Conservation (phyloP, 768 basidiomycete species). For the Amanita fuliginea region DNA sequence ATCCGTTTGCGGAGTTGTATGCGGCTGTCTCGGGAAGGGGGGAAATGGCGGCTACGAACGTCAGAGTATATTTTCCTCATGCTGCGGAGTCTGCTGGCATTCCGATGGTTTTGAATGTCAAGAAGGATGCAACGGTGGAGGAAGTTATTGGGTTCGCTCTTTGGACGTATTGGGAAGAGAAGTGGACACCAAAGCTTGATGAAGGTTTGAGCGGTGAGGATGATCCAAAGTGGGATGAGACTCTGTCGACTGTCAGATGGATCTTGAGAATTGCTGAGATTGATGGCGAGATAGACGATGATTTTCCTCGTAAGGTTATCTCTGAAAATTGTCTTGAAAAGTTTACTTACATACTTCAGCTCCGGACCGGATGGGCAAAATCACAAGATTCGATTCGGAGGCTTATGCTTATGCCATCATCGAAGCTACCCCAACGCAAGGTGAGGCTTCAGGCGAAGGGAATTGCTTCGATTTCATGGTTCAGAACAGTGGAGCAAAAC, state of each 20-base stretch:
- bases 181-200: constrained; percentile 67
- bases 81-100: constrained; percentile 50
- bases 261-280: constrained; percentile 89
- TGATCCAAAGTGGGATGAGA: constrained; percentile 46
- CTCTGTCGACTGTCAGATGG: constrained; percentile 79
- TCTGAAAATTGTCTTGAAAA: neutral
- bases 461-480: neutral
- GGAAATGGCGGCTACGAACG: constrained; percentile 46
- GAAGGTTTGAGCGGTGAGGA: constrained; percentile 50
- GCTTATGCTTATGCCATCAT: constrained; percentile 89
- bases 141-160: constrained; percentile 92
- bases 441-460: constrained; percentile 25
- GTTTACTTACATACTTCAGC: constrained; percentile 35
- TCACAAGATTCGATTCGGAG: constrained; percentile 81
- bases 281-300: constrained; percentile 97
- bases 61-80: constrained; percentile 81
- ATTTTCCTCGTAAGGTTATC: constrained; percentile 77
- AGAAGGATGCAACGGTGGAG: constrained; percentile 85
- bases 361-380: constrained; percentile 77
- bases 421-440: constrained; percentile 60
- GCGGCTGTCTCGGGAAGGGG: constrained; percentile 75
- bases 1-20: constrained; percentile 85
- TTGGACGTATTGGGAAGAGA: constrained; percentile 90
- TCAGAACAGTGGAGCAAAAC: constrained; percentile 61
- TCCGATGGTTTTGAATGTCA: constrained; percentile 62